Conservation (phyloP, 2,329 filamentous ascomycete genomes). For the Tolypocladium sp. region DNA sequence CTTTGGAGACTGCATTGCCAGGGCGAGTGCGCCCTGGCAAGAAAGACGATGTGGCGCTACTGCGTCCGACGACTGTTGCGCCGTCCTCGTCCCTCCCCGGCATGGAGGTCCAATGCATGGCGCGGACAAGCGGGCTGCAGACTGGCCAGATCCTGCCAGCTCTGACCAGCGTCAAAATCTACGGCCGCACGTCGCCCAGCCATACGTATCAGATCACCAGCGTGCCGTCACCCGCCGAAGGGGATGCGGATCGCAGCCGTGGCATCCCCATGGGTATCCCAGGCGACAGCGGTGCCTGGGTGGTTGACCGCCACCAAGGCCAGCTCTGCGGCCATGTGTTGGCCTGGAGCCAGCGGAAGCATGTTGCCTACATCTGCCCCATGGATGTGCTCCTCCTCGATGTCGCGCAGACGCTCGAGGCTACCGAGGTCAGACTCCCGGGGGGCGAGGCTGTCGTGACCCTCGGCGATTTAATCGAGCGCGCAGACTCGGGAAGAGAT, state of each 20-base stretch:
- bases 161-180: conserved; percentile 78
- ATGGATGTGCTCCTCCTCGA: conserved; percentile 88
- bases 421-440: conserved; percentile 61
- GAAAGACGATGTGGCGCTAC: conserved; percentile 19
- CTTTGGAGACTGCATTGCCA: conserved; percentile 6
- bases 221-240: conserved; percentile 10
- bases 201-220: conserved; percentile 56
- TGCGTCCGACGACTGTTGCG: conserved; percentile 50
- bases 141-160: conserved; percentile 68
- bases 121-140: conserved; percentile 76
- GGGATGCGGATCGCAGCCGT: conserved; percentile 9
- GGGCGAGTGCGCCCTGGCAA: conserved; percentile 4
- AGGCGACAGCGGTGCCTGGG: conserved; percentile 89
- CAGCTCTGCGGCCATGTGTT: conserved; percentile 83
- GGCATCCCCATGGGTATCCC: conserved; percentile 53
- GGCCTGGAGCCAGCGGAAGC: conserved; percentile 74
- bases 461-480: conserved; percentile 8
- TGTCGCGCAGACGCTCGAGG: conserved; percentile 70
- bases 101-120: conserved; percentile 76
- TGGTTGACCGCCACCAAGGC: conserved; percentile 71
- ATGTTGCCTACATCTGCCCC: conserved; percentile 83
- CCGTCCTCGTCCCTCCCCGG: conserved; percentile 57
- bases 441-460: conserved; percentile 39
- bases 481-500: not conserved
- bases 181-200: conserved; percentile 72